Base-by-base conservation (phyloP, 2,329 filamentous ascomycete species). In the Rhynchosporium graminicola region DNA sequence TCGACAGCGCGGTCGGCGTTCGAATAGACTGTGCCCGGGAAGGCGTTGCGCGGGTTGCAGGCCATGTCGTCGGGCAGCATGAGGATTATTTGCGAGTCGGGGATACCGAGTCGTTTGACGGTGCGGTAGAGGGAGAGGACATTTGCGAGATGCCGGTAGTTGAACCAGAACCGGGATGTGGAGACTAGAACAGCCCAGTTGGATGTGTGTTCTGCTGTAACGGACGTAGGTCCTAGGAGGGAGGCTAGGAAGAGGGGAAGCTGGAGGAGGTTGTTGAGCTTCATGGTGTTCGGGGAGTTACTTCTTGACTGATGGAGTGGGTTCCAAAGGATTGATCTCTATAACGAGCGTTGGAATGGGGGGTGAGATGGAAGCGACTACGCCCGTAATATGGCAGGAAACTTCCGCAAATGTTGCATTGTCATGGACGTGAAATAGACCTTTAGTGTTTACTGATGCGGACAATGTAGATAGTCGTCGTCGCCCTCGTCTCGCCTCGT, bases 11-110 rank as follows among this genome's bases (percentile, higher is more conserved):
- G 90, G 76, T 97, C 93, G 43, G 95, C 93, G 75, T 99, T 98
- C 78, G 95, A 97, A 83, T 98, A 99, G 36, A 99, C 95, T 59
- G 93, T 97, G 58, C 95, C 95, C 0, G 95, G 93, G 76, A 99
- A 99, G 56, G 93, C 92, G 76, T 99, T 99, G 72, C 95, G 92
- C 38, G 95, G 95, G 78, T 99, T 99, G 82, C 95, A 99, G 45
- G 95, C 95, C 92, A 99, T 98, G 80, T 99, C 95, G 76, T 99
- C 95, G 28, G 95, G 95, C n/a, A 99, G 86, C 93, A 99, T 98
- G 69, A 99, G 89, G 75, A 99, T 98, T 78, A 99, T 99, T 76
- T 99, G 95, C 57, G 92, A 97, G 78, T 99, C 95, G 42, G 95
- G 95, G 64, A 99, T 99, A 54, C 95, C 95, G 43, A 99, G 87